Evolutionary conservation across 306 rosid genomes (phyloP).

Genomic region (Gastrolobium villosum): DNA sequence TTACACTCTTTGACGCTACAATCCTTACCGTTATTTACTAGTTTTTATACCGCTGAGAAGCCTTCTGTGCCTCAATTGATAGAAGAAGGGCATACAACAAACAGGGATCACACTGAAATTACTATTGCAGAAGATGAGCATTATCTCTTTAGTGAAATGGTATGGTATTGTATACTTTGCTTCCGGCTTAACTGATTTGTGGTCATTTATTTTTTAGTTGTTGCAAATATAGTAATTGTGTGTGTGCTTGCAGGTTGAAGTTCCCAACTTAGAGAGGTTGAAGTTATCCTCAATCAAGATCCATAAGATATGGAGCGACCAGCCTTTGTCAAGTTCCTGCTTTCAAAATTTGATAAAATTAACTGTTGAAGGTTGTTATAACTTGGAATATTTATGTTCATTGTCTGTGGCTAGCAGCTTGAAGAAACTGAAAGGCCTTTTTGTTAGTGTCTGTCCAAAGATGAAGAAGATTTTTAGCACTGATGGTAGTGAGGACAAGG

Average conservation of each 20-base stretch:
- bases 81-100: background rate
- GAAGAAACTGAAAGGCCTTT: conserved; percentile 46
- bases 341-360: conserved; percentile 10
- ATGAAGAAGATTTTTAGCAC: conserved; percentile 36
- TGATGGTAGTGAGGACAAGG: background rate
- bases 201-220: too few relatives aligned
- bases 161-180: background rate
- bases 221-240: background rate
- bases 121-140: background rate
- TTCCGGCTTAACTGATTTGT: background rate
- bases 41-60: background rate
- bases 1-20: conserved; percentile 4
- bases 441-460: conserved; percentile 9
- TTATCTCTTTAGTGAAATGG: conserved; percentile 18
- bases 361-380: background rate
- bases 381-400: conserved; percentile 1
- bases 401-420: conserved; percentile 39
- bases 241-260: background rate
- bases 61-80: background rate
- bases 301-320: conserved; percentile 33
- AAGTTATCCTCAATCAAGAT: conserved; percentile 9
- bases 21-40: background rate
- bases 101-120: background rate
- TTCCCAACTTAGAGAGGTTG: conserved; percentile 48
- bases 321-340: background rate